These are phyloP conservation scores for Parachlorella kessleri DNA, from an alignment of 139 green algal genomes.

Conservation along the genomic window DNA sequence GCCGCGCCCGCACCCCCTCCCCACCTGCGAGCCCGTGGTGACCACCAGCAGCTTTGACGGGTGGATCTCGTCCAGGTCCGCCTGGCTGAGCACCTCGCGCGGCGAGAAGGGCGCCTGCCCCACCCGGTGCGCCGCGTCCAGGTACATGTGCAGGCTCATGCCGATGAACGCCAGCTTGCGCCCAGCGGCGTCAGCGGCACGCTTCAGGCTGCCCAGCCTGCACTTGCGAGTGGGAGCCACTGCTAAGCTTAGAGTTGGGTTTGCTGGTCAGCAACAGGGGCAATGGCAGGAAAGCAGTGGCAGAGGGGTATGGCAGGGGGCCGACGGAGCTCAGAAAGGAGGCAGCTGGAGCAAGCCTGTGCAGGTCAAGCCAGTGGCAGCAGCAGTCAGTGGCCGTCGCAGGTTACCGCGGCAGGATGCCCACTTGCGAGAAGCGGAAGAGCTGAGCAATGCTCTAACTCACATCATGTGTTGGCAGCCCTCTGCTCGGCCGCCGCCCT, in stretches of 20 bases:
- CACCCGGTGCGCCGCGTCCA: constrained; percentile 87
- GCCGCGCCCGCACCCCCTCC: background rate
- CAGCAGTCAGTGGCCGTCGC: too few relatives aligned
- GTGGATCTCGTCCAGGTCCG: constrained; percentile 77
- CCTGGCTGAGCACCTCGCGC: constrained; percentile 70
- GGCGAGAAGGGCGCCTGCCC: constrained; percentile 78
- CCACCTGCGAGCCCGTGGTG: constrained; percentile 72
- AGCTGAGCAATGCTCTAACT: background rate
- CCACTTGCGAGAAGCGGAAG: background rate
- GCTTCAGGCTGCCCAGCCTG: constrained; percentile 68
- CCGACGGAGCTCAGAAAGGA: too few relatives aligned
- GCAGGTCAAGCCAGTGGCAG: too few relatives aligned
- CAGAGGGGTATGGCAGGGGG: too few relatives aligned
- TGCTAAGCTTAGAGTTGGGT: too few relatives aligned
- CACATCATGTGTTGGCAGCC: too few relatives aligned
- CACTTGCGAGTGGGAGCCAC: too few relatives aligned
- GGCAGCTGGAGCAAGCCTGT: too few relatives aligned
- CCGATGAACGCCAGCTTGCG: constrained; percentile 93
- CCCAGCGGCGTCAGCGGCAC: constrained; percentile 90
- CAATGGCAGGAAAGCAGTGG: too few relatives aligned
- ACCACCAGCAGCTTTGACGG: constrained; percentile 90
- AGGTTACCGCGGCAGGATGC: too few relatives aligned
- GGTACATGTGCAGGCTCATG: constrained; percentile 89
- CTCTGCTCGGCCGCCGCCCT: too few relatives aligned
- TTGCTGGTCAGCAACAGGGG: too few relatives aligned